phyloP scores from a whole-genome alignment of 208 protist species.

The Trypanosomatidae sp. region DNA sequence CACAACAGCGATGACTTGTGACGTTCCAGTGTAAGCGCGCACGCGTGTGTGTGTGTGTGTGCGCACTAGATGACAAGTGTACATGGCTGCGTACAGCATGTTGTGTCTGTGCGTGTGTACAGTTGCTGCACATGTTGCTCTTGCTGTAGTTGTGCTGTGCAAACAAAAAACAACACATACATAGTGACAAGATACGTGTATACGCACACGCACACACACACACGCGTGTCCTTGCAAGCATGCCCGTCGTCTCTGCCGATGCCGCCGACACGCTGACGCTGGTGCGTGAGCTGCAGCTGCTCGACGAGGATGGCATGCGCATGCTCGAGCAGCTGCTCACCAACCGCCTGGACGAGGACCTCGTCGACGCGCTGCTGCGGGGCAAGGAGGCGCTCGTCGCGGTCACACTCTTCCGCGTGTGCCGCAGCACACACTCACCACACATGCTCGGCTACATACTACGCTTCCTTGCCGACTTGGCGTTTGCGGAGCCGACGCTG shows the following conservation, averaged over 20 bases:
- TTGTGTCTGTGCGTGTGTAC: background rate
- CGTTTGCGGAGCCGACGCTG: slow-evolving; percentile 18
- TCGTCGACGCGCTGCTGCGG: slow-evolving; percentile 37
- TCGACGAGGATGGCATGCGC: slow-evolving; percentile 39
- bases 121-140: background rate
- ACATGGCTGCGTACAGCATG: too few species aligned
- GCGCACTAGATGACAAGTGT: too few species aligned
- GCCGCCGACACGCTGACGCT: slow-evolving; percentile 47
- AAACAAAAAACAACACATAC: slow-evolving; percentile 1
- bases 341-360: slow-evolving; percentile 31
- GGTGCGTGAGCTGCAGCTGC: slow-evolving; percentile 43
- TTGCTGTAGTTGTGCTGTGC: background rate
- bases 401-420: slow-evolving; percentile 38
- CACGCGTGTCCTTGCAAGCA: slow-evolving; percentile 6
- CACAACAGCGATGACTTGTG: too few species aligned
- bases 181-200: slow-evolving; percentile 4
- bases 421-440: slow-evolving; percentile 17
- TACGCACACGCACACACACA: background rate
- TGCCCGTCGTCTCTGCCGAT: slow-evolving; percentile 51
- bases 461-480: slow-evolving; percentile 70
- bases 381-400: slow-evolving; percentile 37
- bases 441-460: slow-evolving; percentile 49
- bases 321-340: slow-evolving; percentile 71
- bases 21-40: background rate
- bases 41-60: background rate